phyloP scores from a whole-genome alignment of 306 rosid species.

The Corylus avellana region DNA sequence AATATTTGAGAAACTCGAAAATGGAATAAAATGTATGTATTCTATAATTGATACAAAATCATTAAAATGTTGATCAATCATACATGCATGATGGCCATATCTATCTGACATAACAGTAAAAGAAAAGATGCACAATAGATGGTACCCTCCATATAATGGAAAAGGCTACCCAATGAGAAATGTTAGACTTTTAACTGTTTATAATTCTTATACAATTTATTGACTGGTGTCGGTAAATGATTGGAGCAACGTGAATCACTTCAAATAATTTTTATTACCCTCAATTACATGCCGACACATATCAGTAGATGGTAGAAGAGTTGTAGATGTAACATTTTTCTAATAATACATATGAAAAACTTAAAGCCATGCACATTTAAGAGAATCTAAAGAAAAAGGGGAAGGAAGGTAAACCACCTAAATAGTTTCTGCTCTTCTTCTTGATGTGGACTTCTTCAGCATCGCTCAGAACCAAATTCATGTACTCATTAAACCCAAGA shows the following conservation, averaged over 20 bases:
- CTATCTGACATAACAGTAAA: not conserved
- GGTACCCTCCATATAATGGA: slow-evolving; percentile 16
- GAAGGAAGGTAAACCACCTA: slow-evolving; percentile 40
- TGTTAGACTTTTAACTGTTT: no score
- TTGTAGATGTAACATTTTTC: no score
- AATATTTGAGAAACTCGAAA: not conserved
- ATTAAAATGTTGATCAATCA: slow-evolving; percentile 5
- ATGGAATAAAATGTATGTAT: not conserved
- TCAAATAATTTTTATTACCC: no score
- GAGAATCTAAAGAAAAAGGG: slow-evolving; percentile 6
- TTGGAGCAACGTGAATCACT: no score
- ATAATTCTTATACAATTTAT: no score
- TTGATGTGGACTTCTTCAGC: slow-evolving; percentile 79
- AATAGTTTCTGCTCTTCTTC: slow-evolving; percentile 69
- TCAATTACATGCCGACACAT: no score
- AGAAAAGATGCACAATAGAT: not conserved
- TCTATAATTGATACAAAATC: no score
- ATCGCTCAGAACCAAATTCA: slow-evolving; percentile 66
- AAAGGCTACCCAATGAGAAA: not conserved
- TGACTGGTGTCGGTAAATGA: no score
- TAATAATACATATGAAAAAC: not conserved
- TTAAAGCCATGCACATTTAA: slow-evolving; percentile 22
- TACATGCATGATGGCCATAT: slow-evolving; percentile 8
- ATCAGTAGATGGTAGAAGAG: no score
- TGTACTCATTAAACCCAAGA: slow-evolving; percentile 61